phyloP scores from a whole-genome alignment of 139 green algal species.

The Pleodorina starrii region DNA sequence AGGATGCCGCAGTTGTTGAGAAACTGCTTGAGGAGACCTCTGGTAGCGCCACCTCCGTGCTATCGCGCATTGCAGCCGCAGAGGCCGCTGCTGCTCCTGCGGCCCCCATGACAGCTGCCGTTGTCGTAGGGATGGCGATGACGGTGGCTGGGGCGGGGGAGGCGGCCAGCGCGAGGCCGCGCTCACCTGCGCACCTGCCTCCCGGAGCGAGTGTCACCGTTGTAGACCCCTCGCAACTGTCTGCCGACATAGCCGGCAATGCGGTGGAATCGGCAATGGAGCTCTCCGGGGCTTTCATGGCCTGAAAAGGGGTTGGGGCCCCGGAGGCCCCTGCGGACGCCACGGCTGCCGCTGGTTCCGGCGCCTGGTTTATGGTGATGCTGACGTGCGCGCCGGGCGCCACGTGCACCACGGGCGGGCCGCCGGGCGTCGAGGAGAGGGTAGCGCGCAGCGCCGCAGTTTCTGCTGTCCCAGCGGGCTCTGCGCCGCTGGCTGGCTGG shows the following conservation, averaged over 20 bases:
- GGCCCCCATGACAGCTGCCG: not conserved
- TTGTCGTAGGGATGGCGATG: constrained; percentile 31
- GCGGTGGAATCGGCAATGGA: too few species aligned
- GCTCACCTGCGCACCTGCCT: not conserved
- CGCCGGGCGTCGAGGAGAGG: not conserved
- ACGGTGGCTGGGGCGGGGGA: not conserved
- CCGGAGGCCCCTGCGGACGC: too few species aligned
- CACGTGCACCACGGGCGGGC: not conserved
- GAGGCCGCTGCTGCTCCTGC: not conserved
- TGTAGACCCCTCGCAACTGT: too few species aligned
- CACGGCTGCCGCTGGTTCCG: not conserved
- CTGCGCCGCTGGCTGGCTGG: not conserved
- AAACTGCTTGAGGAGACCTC: not conserved
- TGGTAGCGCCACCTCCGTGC: not conserved
- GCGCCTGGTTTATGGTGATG: constrained; percentile 11
- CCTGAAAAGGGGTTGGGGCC: too few species aligned
- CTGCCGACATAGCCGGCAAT: too few species aligned
- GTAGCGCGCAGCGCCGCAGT: not conserved
- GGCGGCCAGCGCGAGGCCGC: not conserved
- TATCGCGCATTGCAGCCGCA: not conserved
- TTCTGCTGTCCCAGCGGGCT: not conserved
- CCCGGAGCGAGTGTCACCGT: too few species aligned
- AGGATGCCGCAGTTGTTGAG: not conserved
- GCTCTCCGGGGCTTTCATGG: too few species aligned
- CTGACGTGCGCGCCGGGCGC: not conserved